Base-by-base conservation (phyloP, 148 eudicot genomes). In the Vaccinium vitisidaea region DNA sequence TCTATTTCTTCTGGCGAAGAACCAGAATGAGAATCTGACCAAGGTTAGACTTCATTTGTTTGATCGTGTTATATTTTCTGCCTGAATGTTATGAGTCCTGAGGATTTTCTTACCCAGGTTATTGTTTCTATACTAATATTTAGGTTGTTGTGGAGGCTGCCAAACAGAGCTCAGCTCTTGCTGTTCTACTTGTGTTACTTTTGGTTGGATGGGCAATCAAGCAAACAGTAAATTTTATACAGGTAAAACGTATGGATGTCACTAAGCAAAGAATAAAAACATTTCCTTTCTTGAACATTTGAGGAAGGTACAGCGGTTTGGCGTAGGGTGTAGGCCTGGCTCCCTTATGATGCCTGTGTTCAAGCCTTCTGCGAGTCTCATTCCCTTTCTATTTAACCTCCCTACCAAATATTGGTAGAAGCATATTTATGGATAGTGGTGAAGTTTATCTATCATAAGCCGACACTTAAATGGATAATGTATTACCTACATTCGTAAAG, bases 121-220 rank as follows among this genome's bases (percentile, higher is more conserved):
- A 84, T 39, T 43, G 46, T 48, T 58, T 46, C 15, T 75, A 25
- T 80, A 52, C n/a, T 76, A 84, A 32, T 14, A 23, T 23, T 86
- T 86, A 95, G 99, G 98, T 93, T 81, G 27, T 95, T 30, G 73
- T 89, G 73, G 87, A 88, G 83, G 91, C 94, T 32, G 89, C 93
- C 58, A 86, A 53, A 75, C 90, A 90, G 84, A 92, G 91, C 84
- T 85, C 88, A 89, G 83, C 90, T 67, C 88, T 92, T 25, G 86
- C 88, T 73, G 61, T 86, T 49, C 77, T 94, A 25, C 91, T 93
- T 87, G 90, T 86, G 73, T 77, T 97, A 18, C 87, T 89, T 82
- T 71, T 95, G 54, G 91, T 94, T 88, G 99, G 98, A 78, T 94
- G 98, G 94, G 91, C 87, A n/a, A 92, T 91, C 85, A 95, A 95